Conservation (phyloP, 2,329 filamentous ascomycete species). For the Calonectria pseudoturangicola region DNA sequence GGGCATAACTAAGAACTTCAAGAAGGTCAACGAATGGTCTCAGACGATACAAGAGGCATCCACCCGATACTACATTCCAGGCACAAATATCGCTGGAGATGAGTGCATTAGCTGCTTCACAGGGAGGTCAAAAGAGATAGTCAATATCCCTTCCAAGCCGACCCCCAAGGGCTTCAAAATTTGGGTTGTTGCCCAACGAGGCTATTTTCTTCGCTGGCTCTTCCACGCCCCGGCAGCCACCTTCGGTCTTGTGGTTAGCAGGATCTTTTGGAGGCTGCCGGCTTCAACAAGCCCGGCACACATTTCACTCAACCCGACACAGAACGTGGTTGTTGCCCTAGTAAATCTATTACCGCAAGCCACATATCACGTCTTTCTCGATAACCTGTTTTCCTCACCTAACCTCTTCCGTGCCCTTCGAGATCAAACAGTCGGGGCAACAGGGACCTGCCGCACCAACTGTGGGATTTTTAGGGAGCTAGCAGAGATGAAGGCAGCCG, state of each 20-base stretch:
- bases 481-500: slow-evolving; percentile 25
- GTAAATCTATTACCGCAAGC: slow-evolving; percentile 36
- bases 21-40: slow-evolving; percentile 25
- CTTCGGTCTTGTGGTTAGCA: not conserved
- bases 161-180: slow-evolving; percentile 39
- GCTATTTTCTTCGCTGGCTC: slow-evolving; percentile 41
- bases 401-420: slow-evolving; percentile 31
- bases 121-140: not conserved
- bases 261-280: slow-evolving; percentile 19
- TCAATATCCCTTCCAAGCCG: slow-evolving; percentile 26
- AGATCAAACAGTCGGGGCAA: slow-evolving; percentile 27
- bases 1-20: not conserved
- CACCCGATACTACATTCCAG: slow-evolving; percentile 6
- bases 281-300: not conserved
- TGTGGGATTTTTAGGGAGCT: slow-evolving; percentile 35
- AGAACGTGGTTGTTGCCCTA: slow-evolving; percentile 45
- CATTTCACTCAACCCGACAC: slow-evolving; percentile 18
- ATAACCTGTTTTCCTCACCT: too few relatives aligned
- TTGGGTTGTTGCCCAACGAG: slow-evolving; percentile 40
- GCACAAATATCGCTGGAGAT: slow-evolving; percentile 29
- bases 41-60: slow-evolving; percentile 28
- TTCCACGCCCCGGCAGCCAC: slow-evolving; percentile 25
- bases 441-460: slow-evolving; percentile 42
- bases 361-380: slow-evolving; percentile 26
- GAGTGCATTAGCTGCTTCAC: slow-evolving; percentile 17